Evolutionary conservation across 352 stramenopile species (phyloP), one percentile per base, ranked within the genome.

Genomic region (Pythium aquatile): DNA sequence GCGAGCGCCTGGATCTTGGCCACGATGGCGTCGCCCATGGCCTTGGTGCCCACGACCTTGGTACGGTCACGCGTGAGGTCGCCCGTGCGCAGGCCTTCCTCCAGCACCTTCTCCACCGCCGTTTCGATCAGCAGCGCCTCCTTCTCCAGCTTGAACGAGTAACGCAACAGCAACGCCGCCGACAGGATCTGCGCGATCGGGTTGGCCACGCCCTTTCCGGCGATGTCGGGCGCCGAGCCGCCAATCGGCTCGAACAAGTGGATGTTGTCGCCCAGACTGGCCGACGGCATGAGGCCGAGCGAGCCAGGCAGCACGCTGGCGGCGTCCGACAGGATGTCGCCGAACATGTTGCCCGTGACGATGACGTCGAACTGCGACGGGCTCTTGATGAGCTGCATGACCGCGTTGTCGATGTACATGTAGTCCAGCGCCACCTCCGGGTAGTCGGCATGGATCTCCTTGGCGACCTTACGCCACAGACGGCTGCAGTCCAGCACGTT

Each of bases 331-430:
- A 99, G 69, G 70, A 99, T 99, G 77, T 99, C 97, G 53, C 97
- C 97, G 78, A 99, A 99, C 78, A 99, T 98, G 81, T 99, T 99
- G 66, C 97, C 96, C 35, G 92, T 99, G 35, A 98, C 97, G 74
- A 99, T 98, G 48, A 98, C 97, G 75, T 99, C 97, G 69, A 99
- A 99, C 83, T 99, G 96, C 64, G 97, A 98, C 35, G 97, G 97
- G 74, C 93, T 98, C 69, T 97, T 88, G 72, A 99, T 99, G 33
- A 99, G 73, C 76, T 99, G 94, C 97, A 99, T 99, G 62, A 98
- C 97, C 32, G 96, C 97, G 76, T 99, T 99, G 77, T 99, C 97
- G 49, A 99, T 97, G 82, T 99, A 93, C 97, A 99, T 99, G 78
- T 98, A 98, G 61, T 97, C 96, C 48, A 98, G 78, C 69, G 97